Evolutionary conservation across 192 early-diverging fungal species (phyloP), one percentile per base, ranked within the genome.

Genomic region (Bifiguratus adelaidae): DNA sequence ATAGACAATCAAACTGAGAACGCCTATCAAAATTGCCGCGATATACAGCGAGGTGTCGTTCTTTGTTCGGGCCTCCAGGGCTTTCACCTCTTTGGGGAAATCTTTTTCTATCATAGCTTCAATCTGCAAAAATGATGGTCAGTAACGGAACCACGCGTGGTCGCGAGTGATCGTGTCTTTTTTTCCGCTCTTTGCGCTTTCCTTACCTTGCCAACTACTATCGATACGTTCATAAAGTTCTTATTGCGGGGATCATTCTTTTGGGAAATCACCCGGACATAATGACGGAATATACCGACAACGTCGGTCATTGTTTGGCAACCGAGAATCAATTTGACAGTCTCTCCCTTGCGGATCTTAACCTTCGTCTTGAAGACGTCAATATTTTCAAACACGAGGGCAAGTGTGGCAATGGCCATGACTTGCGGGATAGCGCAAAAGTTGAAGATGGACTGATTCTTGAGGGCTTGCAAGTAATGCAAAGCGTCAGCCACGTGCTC

Each of bases 381-480:
- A 33, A 78, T 60, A 63, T 94, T 94, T 67, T 92, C 88, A 61
- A 86, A 95, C 41, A 92, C 83, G 41, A 89, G 48, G 20, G 77
- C 70, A 15, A 99, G 61, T 2, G 93, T 87, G 21, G 96, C 83
- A 55, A 99, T 89, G 9, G 96, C 96, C 96, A 97, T 97, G 13
- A 95, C 83, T 74, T 99, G 95, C n/a, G 96, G 96, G 47, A 99
- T 99, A 11, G 96, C 96, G 55, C 88, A 89, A 60, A 97, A 97
- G 52, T 79, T 82, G 63, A 97, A 91, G 30, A 92, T 80, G 1
- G 81, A 77, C 19, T 77, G 81, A 47, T 97, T 83, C 38, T 69
- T 55, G 41, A 99, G 70, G 38, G 70, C 55, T 34, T 61, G 62
- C 62, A 99, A 68, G 60, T 97, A 99, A 33, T 81, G 84, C 21